Percentiles rank a stretch among this genome's conserved stretches.
These are phyloP conservation scores for Pyricularia sp. DNA, from an alignment of 2,329 filamentous ascomycete genomes.

Conservation along the genomic window DNA sequence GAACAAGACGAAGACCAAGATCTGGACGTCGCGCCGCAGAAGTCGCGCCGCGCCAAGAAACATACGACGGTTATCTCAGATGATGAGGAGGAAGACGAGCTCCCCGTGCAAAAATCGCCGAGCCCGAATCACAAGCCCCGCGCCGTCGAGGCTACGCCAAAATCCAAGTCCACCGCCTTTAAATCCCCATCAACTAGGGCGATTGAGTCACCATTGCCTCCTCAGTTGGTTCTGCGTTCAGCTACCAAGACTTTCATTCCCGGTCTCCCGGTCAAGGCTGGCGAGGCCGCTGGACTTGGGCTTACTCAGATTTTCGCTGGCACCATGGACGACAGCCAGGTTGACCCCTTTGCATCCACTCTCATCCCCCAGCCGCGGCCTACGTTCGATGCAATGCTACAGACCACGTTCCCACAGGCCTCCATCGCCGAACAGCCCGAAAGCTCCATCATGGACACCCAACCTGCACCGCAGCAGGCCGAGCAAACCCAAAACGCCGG, in stretches of 20 bases:
- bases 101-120: constrained; percentile 13
- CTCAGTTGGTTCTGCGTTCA: constrained; percentile 53
- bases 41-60: constrained; percentile 33
- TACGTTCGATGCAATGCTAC: constrained; percentile 29
- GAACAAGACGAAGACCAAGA: constrained; percentile 12
- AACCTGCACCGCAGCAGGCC: constrained; percentile 26
- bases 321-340: constrained; percentile 61
- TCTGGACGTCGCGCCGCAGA: neutral
- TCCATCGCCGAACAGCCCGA: constrained; percentile 40
- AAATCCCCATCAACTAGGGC: constrained; percentile 30
- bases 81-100: constrained; percentile 49
- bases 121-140: constrained; percentile 12
- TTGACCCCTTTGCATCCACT: constrained; percentile 8
- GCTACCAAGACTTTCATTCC: constrained; percentile 59
- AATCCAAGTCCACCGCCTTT: constrained; percentile 25
- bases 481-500: constrained; percentile 28
- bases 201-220: constrained; percentile 35
- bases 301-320: constrained; percentile 85
- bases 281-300: constrained; percentile 51
- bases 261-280: constrained; percentile 42
- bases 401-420: constrained; percentile 36
- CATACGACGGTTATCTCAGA: constrained; percentile 44
- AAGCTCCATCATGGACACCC: constrained; percentile 39
- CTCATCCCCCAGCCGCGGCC: constrained; percentile 40
- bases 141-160: constrained; percentile 32